Base-by-base conservation (phyloP, 2,329 filamentous ascomycete species). In the Hansfordia pulvinata region DNA sequence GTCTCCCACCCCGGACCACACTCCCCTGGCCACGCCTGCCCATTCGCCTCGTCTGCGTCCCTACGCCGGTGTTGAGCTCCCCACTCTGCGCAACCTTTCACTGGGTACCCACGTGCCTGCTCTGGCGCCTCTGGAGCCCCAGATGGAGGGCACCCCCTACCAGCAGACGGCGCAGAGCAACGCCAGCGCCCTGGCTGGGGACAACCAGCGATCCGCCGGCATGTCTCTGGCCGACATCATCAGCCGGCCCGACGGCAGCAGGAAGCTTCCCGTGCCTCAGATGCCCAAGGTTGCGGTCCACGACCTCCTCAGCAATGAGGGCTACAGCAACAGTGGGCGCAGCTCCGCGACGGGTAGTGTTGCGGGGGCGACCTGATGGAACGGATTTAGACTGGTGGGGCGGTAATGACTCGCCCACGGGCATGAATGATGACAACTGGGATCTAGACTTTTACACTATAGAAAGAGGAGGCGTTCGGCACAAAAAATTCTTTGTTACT, bases 1-100 rank as follows among this genome's bases (percentile, higher is more conserved):
- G 24, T 96, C 88, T 8, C 90, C 88, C 4, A 98, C 88, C 2
- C 90, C 88, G 8, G 88, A 96, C 46, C 86, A 94, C 60, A 96
- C 90, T n/a, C 88, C 88, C n/a, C 74, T 96, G 30, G 88, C 86
- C 16, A 98, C 88, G 5, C 88, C 88, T 4, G 88, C 86, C 22
- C 90, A 96, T 54, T 94, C 86, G 11, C 90, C 90, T 27, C 82
- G 90, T 22, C 65, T 98, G 39, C 71, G 86, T 33, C 83, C 88
- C 3, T 78, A 81, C 45, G 70, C 62, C 38, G 75, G 79, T 38
- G 66, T 88, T 41, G 86, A 94, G 51, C 64, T 96, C 29, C 88
- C 90, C 17, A 84, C 82, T 22, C 74, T 98, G 41, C 77, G 90
- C 31, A 68, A 66, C 38, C 50, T 75, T 29, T 63, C 63, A 16